phyloP scores from a whole-genome alignment of 2,329 filamentous ascomycete species.

The Aspergillus pseudotamarii region DNA sequence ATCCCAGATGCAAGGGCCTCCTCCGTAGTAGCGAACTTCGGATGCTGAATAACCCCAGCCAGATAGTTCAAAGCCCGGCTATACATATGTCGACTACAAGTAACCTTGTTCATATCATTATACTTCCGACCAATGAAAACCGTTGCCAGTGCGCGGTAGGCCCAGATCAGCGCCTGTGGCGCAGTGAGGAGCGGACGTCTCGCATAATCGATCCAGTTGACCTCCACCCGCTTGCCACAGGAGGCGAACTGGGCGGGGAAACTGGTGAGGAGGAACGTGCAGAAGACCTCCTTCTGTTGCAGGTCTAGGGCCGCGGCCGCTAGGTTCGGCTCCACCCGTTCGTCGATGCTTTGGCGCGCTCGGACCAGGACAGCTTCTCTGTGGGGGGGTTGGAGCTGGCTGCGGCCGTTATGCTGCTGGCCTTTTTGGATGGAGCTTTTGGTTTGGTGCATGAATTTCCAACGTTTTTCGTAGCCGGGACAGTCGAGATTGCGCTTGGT shows the following conservation, averaged over 20 bases:
- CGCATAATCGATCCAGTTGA: slow-evolving; percentile 10
- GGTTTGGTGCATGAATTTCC: slow-evolving; percentile 14
- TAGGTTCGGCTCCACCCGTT: slow-evolving; percentile 15
- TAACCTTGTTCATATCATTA: slow-evolving; percentile 9
- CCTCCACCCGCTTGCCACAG: slow-evolving; percentile 14
- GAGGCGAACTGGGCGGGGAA: slow-evolving; percentile 20
- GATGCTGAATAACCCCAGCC: not conserved
- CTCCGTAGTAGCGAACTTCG: not conserved
- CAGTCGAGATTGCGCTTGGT: slow-evolving; percentile 11
- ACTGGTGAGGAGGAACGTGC: slow-evolving; percentile 12
- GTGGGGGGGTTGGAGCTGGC: not conserved
- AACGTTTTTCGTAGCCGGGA: slow-evolving; percentile 17
- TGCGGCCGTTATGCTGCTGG: not conserved
- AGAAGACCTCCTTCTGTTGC: slow-evolving; percentile 17
- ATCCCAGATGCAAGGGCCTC: slow-evolving; percentile 10
- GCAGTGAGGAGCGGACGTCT: slow-evolving; percentile 1
- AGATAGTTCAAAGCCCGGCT: not conserved
- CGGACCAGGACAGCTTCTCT: not conserved
- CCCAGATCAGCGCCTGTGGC: slow-evolving; percentile 15
- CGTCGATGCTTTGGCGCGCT: slow-evolving; percentile 8
- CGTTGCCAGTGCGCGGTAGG: slow-evolving; percentile 12
- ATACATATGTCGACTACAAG: slow-evolving; percentile 9
- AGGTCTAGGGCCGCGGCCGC: slow-evolving; percentile 10
- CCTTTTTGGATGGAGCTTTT: not conserved
- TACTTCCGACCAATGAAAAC: slow-evolving; percentile 10